Evolutionary conservation across 257 asterid genomes (phyloP).

Genomic region (Solanum peruvianum): DNA sequence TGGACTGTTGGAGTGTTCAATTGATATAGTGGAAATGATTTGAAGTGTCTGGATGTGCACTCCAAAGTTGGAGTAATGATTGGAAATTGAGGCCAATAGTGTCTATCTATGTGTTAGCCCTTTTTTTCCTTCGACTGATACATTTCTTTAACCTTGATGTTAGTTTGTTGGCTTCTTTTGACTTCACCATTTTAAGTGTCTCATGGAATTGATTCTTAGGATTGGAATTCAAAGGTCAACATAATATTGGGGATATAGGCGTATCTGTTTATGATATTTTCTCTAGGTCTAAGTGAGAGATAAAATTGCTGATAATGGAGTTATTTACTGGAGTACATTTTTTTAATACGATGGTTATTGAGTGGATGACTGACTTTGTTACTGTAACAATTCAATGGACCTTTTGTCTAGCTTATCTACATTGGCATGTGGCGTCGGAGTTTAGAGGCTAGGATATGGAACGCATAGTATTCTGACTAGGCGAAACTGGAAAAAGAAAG

Average conservation of each 20-base stretch:
- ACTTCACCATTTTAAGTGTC: background rate
- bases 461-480: background rate
- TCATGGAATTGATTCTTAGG: background rate
- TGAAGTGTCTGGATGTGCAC: background rate
- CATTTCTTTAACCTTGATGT: background rate
- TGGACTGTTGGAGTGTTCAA: background rate
- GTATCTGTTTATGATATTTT: background rate
- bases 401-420: background rate
- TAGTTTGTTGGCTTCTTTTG: background rate
- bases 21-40: background rate
- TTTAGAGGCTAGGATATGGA: background rate
- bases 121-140: background rate
- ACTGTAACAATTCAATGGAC: background rate
- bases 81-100: background rate
- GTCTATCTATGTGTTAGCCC: background rate
- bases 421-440: background rate
- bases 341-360: background rate
- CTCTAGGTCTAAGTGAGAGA: background rate
- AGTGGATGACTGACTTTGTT: background rate
- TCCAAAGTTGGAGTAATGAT: background rate
- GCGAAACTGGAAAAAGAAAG: background rate
- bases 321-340: background rate
- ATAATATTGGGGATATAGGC: background rate
- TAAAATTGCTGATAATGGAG: background rate
- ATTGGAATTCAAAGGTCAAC: background rate